Conservation (phyloP, 805 yeast species). For the Babjeviella inositovora region DNA sequence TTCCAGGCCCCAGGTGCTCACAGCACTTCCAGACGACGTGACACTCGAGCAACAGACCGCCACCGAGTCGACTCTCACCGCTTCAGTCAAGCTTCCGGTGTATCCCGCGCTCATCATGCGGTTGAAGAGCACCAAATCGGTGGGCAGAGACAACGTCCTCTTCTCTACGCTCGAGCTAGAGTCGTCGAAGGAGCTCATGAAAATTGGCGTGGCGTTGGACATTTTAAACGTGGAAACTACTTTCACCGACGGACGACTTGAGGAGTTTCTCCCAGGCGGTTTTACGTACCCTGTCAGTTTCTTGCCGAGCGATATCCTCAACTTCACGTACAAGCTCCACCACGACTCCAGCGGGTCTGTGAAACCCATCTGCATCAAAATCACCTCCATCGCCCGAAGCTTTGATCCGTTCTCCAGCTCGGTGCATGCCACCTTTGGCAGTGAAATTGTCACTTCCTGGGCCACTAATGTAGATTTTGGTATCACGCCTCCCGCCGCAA, state of each 20-base stretch:
- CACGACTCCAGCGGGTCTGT: constrained; percentile 11
- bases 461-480: constrained; percentile 21
- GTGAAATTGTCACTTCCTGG: constrained; percentile 17
- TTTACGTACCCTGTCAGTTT: constrained; percentile 11
- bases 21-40: too few species aligned
- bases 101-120: constrained; percentile 23
- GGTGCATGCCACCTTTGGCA: constrained; percentile 1
- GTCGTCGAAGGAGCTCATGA: constrained; percentile 20
- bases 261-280: constrained; percentile 3
- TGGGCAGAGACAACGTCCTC: constrained; percentile 24
- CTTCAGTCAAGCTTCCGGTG: constrained; percentile 13
- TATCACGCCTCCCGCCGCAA: constrained; percentile 22
- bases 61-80: not conserved
- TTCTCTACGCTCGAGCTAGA: constrained; percentile 33
- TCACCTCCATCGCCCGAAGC: constrained; percentile 7
- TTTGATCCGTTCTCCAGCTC: not conserved
- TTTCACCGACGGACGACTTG: constrained; percentile 5
- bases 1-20: too few species aligned
- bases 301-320: constrained; percentile 13
- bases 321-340: constrained; percentile 15
- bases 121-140: constrained; percentile 28
- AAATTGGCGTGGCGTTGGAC: constrained; percentile 3
- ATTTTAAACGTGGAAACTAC: constrained; percentile 7
- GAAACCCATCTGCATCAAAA: constrained; percentile 11
- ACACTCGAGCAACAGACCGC: not conserved